Conservation (phyloP, 2,329 filamentous ascomycete genomes). For the Berkeleyomyces rouxiae region DNA sequence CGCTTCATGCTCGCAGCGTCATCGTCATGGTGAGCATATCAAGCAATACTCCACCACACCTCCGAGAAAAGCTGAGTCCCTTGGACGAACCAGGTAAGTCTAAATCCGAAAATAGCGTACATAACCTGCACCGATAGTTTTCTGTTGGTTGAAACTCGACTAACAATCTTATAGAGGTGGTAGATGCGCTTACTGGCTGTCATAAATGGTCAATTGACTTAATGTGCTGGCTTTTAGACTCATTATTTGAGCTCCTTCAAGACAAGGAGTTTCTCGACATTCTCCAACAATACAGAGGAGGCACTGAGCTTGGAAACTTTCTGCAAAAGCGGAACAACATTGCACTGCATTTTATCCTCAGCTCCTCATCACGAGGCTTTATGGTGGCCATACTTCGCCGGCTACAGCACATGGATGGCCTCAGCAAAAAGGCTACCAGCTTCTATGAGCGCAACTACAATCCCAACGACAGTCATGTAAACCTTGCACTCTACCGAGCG, state of each 20-base stretch:
- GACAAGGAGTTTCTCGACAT: constrained; percentile 35
- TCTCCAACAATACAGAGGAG: constrained; percentile 26
- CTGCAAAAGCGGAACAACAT: constrained; percentile 39
- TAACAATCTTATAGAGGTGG: constrained; percentile 37
- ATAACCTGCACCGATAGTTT: neutral
- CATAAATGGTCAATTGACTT: constrained; percentile 66
- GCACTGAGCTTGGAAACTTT: constrained; percentile 29
- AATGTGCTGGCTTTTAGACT: constrained; percentile 43
- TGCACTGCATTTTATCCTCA: constrained; percentile 48
- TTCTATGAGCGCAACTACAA: constrained; percentile 30
- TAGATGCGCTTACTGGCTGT: constrained; percentile 56
- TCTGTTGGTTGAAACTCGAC: neutral
- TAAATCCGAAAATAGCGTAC: no score
- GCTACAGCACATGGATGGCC: constrained; percentile 37
- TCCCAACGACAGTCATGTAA: constrained; percentile 27
- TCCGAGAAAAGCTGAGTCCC: constrained; percentile 39
- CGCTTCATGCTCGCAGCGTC: constrained; percentile 59
- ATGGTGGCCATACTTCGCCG: constrained; percentile 52
- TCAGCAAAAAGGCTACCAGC: constrained; percentile 32
- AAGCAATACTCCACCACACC: constrained; percentile 35
- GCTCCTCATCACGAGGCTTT: constrained; percentile 57
- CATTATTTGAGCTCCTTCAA: constrained; percentile 37
- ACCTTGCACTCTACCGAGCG: constrained; percentile 37
- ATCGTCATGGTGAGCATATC: constrained; percentile 48
- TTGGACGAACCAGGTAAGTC: constrained; percentile 40